Evolutionary conservation across 495 filamentous ascomycete species (phyloP), one percentile per base, ranked within the genome.

Genomic region (Trichocladium uniseriatum): DNA sequence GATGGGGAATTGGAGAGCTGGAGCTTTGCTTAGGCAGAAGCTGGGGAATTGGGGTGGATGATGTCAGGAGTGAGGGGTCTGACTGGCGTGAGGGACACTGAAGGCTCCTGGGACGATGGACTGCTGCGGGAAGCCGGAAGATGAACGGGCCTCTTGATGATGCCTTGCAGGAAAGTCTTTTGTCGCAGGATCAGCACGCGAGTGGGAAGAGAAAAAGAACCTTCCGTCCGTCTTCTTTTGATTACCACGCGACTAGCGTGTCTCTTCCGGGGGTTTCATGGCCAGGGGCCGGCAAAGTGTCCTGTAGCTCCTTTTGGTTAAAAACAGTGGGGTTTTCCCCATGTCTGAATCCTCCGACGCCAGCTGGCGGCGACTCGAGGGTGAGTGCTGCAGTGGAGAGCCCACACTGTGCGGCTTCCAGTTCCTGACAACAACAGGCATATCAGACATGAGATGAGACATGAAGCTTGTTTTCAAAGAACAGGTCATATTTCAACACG

Each of bases 51-150:
- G 21, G 42, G 14, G 22, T 42, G 40, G 52, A 55, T 52, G 56
- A 55, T 49, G 56, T 52, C 51, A 56, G 53, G 53, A 54, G 24
- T 50, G 51, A 52, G 51, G 57, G 50, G 49, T 52, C 45, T 48
- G 38, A 22, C 41, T 41, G 21, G 45, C 35, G 37, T 5, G 7
- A 32, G 31, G 42, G 27, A 34, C 13, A 43, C 14, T n/a, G 15
- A 24, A 43, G 20, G 13, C 15, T 11, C 18, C 28, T 14, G 20
- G 9, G 40, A 24, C 15, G 10, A n/a, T n/a, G n/a, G n/a, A n/a
- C n/a, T n/a, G n/a, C n/a, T n/a, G n/a, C n/a, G n/a, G n/a, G n/a
- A n/a, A n/a, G n/a, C n/a, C n/a, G n/a, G n/a, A n/a, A n/a, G n/a
- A n/a, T n/a, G n/a, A n/a, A n/a, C n/a, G 2, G 43, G 27, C 19